Evolutionary conservation across 2,329 filamentous ascomycete genomes (phyloP), one percentile per base, ranked within the genome.

Genomic region (Sporothrix pseudoabietina): DNA sequence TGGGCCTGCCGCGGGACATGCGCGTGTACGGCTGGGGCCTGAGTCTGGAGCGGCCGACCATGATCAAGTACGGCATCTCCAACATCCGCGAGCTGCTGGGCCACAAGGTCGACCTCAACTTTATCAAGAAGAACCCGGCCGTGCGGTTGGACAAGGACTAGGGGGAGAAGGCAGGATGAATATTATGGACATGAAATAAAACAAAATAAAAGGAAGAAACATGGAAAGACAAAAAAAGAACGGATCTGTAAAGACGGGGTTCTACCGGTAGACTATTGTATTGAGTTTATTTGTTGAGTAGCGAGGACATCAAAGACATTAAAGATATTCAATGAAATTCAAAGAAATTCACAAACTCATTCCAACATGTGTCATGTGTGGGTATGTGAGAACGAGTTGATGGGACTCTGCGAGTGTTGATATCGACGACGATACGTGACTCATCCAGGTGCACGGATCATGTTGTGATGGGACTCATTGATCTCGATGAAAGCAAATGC

Each of bases 21-120:
- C 87, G 92, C 76, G 94, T 98, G 10, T 98, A 97, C 80, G 96
- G 96, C 47, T 98, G 94, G 88, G 96, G 96, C 52, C 84, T 99
- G 80, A 93, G 90, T 82, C 83, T 99, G 80, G 96, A 99, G 86
- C 85, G 96, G 78, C 96, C 96, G 73, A 98, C 96, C 12, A 99
- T 98, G 96, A 97, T 98, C 85, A 96, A 97, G 87, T 97, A 92
- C 81, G 89, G 87, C 78, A 93, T 94, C 75, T 93, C 89, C 79
- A 98, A 98, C 82, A 98, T 98, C 78, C 90, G 94, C 78, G 94
- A 97, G 83, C 84, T 98, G 79, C 85, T 99, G 72, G 95, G 95
- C 16, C 95, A 99, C 85, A 97, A 97, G 85, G 94, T 98, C 57
- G 94, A 98, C 83, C 84, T 98, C 80, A 90, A 90, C 79, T 98